These are phyloP conservation scores for Candida dendrica DNA, from an alignment of 805 yeast species.

Conservation along the genomic window DNA sequence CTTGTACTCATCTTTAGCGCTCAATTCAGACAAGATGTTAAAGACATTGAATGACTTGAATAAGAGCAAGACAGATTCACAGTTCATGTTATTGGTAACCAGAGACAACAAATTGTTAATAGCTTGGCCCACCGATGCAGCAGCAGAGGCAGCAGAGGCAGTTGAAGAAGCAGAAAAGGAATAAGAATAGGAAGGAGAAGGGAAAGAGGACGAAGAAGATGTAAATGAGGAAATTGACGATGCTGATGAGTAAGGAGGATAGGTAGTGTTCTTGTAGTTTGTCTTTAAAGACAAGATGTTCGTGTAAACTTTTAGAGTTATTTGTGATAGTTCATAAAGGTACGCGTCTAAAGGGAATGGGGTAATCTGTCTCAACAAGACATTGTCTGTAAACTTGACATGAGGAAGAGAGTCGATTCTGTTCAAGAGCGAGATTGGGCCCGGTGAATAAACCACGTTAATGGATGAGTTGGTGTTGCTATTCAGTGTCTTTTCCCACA, in stretches of 20 bases:
- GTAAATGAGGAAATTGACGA: background rate
- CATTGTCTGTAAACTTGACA: background rate
- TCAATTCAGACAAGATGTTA: conserved; percentile 1
- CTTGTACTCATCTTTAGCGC: conserved; percentile 2
- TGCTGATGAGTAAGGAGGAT: too few relatives aligned
- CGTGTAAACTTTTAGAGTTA: conserved; percentile 3
- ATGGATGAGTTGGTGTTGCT: background rate
- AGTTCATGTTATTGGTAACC: conserved; percentile 3
- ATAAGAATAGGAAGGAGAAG: background rate
- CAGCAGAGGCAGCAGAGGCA: background rate
- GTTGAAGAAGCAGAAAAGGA: background rate
- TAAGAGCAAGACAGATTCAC: conserved; percentile 8
- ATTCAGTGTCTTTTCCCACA: conserved; percentile 19
- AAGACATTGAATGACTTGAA: conserved; percentile 6
- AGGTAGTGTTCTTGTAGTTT: background rate
- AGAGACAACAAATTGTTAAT: background rate
- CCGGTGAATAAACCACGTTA: conserved; percentile 7
- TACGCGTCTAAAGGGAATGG: conserved; percentile 11
- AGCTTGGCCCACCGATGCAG: background rate
- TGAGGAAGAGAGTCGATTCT: conserved; percentile 8
- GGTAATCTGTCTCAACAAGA: conserved; percentile 9
- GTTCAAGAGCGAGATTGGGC: conserved; percentile 16
- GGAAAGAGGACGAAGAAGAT: background rate
- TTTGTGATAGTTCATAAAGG: conserved; percentile 8
- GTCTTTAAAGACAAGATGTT: conserved; percentile 1